Evolutionary conservation across 31 red algal species (phyloP).

Genomic region (Asparagopsis taxiformis): DNA sequence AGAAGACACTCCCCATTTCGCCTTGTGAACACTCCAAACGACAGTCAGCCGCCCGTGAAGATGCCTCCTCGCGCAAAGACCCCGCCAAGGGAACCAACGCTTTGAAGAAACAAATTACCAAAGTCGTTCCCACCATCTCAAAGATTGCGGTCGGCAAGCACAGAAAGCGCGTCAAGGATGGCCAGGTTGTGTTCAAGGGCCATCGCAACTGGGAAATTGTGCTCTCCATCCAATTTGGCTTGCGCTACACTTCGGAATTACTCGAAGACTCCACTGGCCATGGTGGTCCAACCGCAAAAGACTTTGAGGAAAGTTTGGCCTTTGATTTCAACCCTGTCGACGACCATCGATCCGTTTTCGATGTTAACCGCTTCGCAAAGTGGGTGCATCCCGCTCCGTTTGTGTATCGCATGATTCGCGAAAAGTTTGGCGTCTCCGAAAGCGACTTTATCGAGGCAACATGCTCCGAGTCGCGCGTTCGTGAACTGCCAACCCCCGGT

Average conservation of each 20-base stretch:
- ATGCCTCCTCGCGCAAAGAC: background rate
- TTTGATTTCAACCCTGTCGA: conserved; percentile 70
- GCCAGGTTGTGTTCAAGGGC: conserved; percentile 91
- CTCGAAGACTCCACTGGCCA: conserved; percentile 37
- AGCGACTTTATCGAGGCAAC: conserved; percentile 72
- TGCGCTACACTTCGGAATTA: conserved; percentile 62
- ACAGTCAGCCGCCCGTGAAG: no score
- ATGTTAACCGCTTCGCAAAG: conserved; percentile 47
- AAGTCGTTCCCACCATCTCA: conserved; percentile 2
- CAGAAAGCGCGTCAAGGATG: conserved; percentile 82
- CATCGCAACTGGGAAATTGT: conserved; percentile 92
- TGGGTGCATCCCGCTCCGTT: conserved; percentile 81
- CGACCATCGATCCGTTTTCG: conserved; percentile 32
- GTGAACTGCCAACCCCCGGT: conserved; percentile 90
- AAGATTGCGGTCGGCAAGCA: conserved; percentile 37
- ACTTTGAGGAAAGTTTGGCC: conserved; percentile 54
- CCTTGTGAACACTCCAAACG: no score
- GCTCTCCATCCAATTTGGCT: conserved; percentile 76
- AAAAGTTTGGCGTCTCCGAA: conserved; percentile 57
- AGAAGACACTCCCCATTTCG: no score
- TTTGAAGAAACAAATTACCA: conserved; percentile 72
- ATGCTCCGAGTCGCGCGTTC: conserved; percentile 60
- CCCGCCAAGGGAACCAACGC: conserved; percentile 5
- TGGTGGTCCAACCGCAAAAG: conserved; percentile 28
- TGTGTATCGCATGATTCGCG: conserved; percentile 70